A percentile compares a stretch with the other conserved stretches of the same genome.
These are phyloP conservation scores for Oenanthe sinensis DNA, from an alignment of 129 eudicot species.

Conservation along the genomic window DNA sequence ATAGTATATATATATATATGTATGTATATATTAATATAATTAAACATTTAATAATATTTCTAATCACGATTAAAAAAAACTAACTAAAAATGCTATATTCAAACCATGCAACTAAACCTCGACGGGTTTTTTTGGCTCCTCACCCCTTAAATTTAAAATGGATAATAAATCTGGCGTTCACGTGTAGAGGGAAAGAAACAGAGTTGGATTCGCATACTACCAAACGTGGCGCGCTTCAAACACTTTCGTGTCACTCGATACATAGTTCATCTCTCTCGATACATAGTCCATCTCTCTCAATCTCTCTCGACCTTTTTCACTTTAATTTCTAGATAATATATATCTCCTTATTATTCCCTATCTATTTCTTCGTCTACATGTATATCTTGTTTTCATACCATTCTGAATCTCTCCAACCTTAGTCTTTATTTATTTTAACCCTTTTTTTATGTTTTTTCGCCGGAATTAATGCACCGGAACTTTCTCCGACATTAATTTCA, in stretches of 20 bases:
- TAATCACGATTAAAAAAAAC: no score
- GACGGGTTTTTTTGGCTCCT: no score
- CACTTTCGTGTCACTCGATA: not conserved
- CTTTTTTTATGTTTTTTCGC: not conserved
- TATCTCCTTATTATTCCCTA: not conserved
- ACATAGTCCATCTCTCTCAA: not conserved
- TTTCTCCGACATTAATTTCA: conserved; percentile 12
- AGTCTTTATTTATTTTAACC: not conserved
- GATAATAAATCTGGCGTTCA: no score
- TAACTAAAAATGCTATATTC: no score
- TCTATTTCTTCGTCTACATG: not conserved
- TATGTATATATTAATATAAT: no score
- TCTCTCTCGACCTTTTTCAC: not conserved
- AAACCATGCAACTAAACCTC: no score
- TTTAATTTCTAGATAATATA: not conserved
- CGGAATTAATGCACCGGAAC: conserved; percentile 18
- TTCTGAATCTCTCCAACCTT: not conserved
- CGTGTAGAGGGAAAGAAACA: no score
- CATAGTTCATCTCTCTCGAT: not conserved
- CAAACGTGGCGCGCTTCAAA: no score
- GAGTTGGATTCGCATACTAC: no score
- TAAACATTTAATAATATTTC: no score
- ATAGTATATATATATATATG: no score
- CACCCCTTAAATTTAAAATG: no score
- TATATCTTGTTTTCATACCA: not conserved